Evolutionary conservation across 495 filamentous ascomycete species (phyloP).

Genomic region (Bombardia bombarda): DNA sequence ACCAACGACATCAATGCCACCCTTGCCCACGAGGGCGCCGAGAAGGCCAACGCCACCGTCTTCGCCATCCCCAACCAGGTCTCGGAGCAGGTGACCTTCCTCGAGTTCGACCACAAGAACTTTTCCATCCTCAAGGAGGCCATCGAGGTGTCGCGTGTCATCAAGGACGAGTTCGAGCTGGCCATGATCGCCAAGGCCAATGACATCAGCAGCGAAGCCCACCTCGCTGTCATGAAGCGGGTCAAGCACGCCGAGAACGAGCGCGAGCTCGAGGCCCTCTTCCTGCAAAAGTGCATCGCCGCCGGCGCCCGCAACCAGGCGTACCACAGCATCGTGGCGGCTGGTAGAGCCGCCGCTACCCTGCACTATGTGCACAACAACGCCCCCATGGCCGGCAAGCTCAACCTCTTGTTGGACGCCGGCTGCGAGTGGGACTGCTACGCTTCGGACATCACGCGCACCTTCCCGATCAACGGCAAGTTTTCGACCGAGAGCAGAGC

Average conservation of each 20-base stretch:
- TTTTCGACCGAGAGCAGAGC: slow-evolving; percentile 64
- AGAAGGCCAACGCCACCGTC: slow-evolving; percentile 42
- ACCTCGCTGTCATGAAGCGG: slow-evolving; percentile 60
- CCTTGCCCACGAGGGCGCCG: slow-evolving; percentile 39
- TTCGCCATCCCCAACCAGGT: slow-evolving; percentile 68
- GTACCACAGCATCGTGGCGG: slow-evolving; percentile 78
- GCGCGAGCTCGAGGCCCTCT: slow-evolving; percentile 71
- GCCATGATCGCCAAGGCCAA: slow-evolving; percentile 79
- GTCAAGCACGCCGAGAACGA: slow-evolving; percentile 65
- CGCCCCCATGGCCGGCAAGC: slow-evolving; percentile 54
- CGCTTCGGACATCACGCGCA: slow-evolving; percentile 82
- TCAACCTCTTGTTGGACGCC: slow-evolving; percentile 75
- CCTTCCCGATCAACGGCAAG: slow-evolving; percentile 71
- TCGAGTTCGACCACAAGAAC: slow-evolving; percentile 55
- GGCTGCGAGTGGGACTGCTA: slow-evolving; percentile 76
- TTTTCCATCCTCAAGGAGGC: slow-evolving; percentile 57
- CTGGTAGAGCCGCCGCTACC: slow-evolving; percentile 69
- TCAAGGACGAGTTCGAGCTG: slow-evolving; percentile 81
- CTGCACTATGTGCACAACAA: slow-evolving; percentile 84
- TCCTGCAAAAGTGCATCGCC: slow-evolving; percentile 66
- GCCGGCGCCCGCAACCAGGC: slow-evolving; percentile 69
- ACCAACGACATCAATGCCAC: slow-evolving; percentile 62
- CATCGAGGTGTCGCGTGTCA: slow-evolving; percentile 68
- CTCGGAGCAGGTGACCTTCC: slow-evolving; percentile 54
- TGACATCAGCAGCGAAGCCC: slow-evolving; percentile 66